Percentiles rank a stretch among this genome's conserved stretches.
Evolutionary conservation across 768 basidiomycete genomes (phyloP).

Genomic region (Cystofilobasidium ferigula): DNA sequence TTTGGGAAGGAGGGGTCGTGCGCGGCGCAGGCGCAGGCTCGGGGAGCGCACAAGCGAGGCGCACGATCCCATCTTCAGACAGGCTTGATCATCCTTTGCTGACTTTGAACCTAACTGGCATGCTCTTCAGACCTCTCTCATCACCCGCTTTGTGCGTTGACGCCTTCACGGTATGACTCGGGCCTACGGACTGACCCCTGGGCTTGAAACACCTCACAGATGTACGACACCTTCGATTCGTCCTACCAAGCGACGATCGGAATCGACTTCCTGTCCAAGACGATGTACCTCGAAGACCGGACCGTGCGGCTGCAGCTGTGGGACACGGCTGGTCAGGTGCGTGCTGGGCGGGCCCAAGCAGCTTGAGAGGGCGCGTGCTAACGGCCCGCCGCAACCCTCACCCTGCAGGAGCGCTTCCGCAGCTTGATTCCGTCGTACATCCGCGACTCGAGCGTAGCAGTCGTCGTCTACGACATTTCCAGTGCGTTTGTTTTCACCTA

Average conservation of each 20-base stretch:
- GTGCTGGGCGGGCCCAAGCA: constrained; percentile 24
- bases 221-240: constrained; percentile 99
- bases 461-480: constrained; percentile 97
- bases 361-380: background rate
- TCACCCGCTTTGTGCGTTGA: constrained; percentile 60
- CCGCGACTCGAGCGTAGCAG: constrained; percentile 94
- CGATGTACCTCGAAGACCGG: constrained; percentile 97
- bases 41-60: no score
- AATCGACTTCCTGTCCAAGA: constrained; percentile 99
- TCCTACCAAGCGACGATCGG: constrained; percentile 55
- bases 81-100: no score
- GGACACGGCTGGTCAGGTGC: constrained; percentile 93
- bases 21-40: no score
- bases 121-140: constrained; percentile 61
- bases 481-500: constrained; percentile 50
- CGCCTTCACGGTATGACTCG: background rate
- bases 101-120: no score
- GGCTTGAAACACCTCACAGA: constrained; percentile 40
- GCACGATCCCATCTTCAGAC: no score
- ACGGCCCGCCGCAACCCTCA: background rate
- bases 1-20: background rate
- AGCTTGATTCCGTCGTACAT: constrained; percentile 98
- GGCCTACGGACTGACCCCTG: no score
- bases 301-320: constrained; percentile 94
- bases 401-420: constrained; percentile 76